Conservation (phyloP, 2,329 filamentous ascomycete species). For the Rutstroemia sp. region DNA sequence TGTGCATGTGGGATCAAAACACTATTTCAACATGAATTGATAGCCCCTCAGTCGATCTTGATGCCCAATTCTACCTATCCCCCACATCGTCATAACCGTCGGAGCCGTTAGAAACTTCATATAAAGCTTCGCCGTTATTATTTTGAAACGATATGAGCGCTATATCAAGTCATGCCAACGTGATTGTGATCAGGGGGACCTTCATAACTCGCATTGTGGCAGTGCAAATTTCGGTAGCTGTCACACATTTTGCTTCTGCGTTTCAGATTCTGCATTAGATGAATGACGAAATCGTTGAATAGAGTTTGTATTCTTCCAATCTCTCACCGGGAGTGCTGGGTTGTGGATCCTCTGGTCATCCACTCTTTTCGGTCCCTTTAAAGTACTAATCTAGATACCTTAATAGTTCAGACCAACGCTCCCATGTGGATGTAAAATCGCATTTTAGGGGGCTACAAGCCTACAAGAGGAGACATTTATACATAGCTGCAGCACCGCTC, state of each 20-base stretch:
- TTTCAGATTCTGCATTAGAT: background rate
- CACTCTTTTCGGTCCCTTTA: constrained; percentile 48
- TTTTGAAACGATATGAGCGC: constrained; percentile 1
- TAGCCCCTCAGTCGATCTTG: background rate
- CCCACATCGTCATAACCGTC: background rate
- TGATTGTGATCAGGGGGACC: background rate
- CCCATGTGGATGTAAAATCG: constrained; percentile 58
- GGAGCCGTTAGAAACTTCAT: background rate
- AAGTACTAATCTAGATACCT: constrained; percentile 82
- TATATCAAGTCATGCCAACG: constrained; percentile 6
- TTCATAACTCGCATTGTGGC: constrained; percentile 5
- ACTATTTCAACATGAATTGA: too few species aligned
- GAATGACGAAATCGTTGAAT: background rate
- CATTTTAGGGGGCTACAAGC: too few species aligned
- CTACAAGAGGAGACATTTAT: too few species aligned
- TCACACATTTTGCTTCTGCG: background rate
- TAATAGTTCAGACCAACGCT: constrained; percentile 93
- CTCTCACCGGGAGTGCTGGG: too few species aligned
- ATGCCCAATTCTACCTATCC: background rate
- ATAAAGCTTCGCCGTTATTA: background rate
- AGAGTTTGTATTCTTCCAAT: too few species aligned
- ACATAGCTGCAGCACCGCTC: too few species aligned
- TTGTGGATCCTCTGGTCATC: background rate
- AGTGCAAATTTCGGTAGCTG: background rate
- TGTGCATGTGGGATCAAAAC: background rate